Evolutionary conservation across 2,329 filamentous ascomycete species (phyloP).

Genomic region (Trichoderma sp.): DNA sequence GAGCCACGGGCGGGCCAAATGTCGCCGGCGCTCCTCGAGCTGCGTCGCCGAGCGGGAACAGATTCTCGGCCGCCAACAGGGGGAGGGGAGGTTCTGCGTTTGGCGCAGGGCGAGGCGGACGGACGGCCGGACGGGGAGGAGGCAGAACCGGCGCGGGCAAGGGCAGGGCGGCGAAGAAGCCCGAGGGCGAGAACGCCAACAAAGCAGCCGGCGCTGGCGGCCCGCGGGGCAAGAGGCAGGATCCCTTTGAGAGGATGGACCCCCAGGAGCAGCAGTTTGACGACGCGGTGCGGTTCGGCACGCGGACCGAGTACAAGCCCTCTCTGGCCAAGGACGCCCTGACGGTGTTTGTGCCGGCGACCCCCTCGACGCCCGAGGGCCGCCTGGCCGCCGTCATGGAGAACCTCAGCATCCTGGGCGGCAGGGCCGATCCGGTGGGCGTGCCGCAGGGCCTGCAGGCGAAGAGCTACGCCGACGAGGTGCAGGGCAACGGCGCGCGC

Average conservation of each 20-base stretch:
- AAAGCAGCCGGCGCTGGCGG: constrained; percentile 2
- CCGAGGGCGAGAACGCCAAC: constrained; percentile 25
- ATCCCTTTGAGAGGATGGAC: constrained; percentile 30
- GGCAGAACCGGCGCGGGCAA: constrained; percentile 21
- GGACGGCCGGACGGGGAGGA: constrained; percentile 21
- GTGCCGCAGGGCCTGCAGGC: constrained; percentile 30
- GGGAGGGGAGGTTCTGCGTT: constrained; percentile 15
- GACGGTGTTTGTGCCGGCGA: constrained; percentile 31
- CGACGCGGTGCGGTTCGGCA: constrained; percentile 36
- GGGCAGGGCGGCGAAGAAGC: constrained; percentile 24
- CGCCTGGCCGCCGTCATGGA: constrained; percentile 35
- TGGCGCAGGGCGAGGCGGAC: constrained; percentile 25
- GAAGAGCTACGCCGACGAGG: constrained; percentile 32
- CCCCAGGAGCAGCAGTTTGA: constrained; percentile 36
- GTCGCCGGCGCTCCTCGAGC: neutral
- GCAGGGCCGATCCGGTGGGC: constrained; percentile 35
- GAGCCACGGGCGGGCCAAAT: constrained; percentile 14
- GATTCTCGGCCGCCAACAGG: constrained; percentile 21
- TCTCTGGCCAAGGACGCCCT: constrained; percentile 34
- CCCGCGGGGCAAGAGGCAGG: constrained; percentile 23
- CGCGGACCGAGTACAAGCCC: constrained; percentile 32
- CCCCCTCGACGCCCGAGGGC: constrained; percentile 29
- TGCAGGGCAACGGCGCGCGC: constrained; percentile 28
- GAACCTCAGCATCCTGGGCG: constrained; percentile 37
- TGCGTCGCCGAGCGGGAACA: constrained; percentile 19